These are phyloP conservation scores for Dendrobium catenatum DNA, from an alignment of 106 monocot species.

Conservation along the genomic window DNA sequence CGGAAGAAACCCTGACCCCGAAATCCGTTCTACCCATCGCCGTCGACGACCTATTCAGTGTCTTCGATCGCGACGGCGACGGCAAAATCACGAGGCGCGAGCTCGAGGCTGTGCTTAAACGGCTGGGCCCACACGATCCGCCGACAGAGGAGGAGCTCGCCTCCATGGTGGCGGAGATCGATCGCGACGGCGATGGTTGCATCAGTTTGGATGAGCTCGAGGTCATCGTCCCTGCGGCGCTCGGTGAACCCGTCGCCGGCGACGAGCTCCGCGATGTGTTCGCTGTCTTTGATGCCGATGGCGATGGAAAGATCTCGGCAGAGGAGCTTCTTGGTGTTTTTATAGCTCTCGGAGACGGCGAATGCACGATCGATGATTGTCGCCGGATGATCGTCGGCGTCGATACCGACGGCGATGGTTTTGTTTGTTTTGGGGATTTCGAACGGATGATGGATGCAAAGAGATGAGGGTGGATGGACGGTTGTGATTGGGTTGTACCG, in stretches of 20 bases:
- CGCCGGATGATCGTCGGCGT: slow-evolving; percentile 63
- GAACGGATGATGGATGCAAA: slow-evolving; percentile 43
- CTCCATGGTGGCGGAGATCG: slow-evolving; percentile 24
- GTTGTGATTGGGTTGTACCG: not conserved
- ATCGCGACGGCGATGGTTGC: slow-evolving; percentile 17
- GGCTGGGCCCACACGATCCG: slow-evolving; percentile 14
- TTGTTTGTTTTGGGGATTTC: slow-evolving; percentile 60
- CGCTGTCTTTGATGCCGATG: slow-evolving; percentile 56
- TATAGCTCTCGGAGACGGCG: slow-evolving; percentile 37
- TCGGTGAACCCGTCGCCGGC: slow-evolving; percentile 5
- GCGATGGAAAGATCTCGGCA: slow-evolving; percentile 71
- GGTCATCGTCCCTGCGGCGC: not conserved
- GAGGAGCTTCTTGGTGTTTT: slow-evolving; percentile 57
- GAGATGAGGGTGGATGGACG: slow-evolving; percentile 5
- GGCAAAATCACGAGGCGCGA: slow-evolving; percentile 20
- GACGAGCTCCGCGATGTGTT: slow-evolving; percentile 58
- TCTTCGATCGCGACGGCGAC: slow-evolving; percentile 11
- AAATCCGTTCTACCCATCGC: slow-evolving; percentile 14
- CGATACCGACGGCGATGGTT: slow-evolving; percentile 53
- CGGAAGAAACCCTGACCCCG: slow-evolving; percentile 6
- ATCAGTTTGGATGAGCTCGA: slow-evolving; percentile 11
- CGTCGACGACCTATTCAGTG: not conserved
- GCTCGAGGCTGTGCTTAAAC: slow-evolving; percentile 28
- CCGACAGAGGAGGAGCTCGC: slow-evolving; percentile 23
- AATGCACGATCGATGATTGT: slow-evolving; percentile 59